Evolutionary conservation across 1,284 basidiomycete species (phyloP), one percentile per base, ranked within the genome.

Genomic region (Pseudozyma pruni): DNA sequence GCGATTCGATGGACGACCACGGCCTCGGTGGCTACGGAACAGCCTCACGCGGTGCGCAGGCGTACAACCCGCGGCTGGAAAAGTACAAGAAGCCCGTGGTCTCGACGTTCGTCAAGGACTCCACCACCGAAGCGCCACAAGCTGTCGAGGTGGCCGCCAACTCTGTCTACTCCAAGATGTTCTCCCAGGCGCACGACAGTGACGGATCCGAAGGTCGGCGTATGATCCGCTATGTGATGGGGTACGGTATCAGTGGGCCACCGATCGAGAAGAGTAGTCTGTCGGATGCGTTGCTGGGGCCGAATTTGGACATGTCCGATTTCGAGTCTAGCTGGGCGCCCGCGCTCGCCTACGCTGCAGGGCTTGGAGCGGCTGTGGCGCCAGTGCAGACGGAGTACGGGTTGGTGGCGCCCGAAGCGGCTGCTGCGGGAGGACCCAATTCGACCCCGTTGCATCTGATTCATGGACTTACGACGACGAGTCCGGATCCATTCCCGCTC

Each of bases 391-490:
- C 63, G 44, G 63, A 68, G 37, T 68, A 67, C 35, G 68, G 62
- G 2, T 39, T 71, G 20, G 68, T 66, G 34, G 46, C 69, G 34
- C 41, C 52, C 7, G 64, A 63, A 19, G 52, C 60, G 7, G 51
- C 66, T 35, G 64, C 71, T 31, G 61, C 50, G 2, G 68, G 67
- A 23, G 80, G 79, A 13, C 80, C 80, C 43, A 81, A 80, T 32
- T 74, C 79, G 57, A 78, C 74, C 20, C 80, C 80, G 7, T 56
- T 81, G 38, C 80, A 81, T 50, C 66, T 81, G 35, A 74, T 80
- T 43, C 80, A 81, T 45, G 80, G 77, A 9, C 66, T 81, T 19
- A 81, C 80, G 1, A 75, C 73, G 3, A 72, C 75, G 4, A 66
- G 67, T 40, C 72, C 76, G 3, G 71, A 72, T 22, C 68, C 74